Conservation (phyloP, 305 asterid species). For the Fraxinus sp. region DNA sequence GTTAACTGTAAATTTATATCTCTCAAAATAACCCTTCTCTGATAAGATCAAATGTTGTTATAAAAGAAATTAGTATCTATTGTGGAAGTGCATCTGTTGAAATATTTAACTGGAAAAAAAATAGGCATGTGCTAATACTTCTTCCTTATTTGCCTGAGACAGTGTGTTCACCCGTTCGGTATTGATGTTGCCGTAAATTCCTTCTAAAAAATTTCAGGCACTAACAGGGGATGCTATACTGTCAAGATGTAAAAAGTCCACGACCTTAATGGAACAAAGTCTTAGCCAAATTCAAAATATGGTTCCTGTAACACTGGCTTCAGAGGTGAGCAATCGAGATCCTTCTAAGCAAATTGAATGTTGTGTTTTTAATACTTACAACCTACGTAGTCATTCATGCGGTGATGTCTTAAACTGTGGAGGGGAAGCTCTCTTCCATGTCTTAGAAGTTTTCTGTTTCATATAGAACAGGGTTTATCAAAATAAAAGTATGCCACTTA, state of each 20-base stretch:
- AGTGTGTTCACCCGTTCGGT: not conserved
- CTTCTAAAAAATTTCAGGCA: slow-evolving; percentile 35
- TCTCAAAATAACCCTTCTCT: not conserved
- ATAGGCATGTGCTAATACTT: not conserved
- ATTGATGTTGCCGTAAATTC: not conserved
- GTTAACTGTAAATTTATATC: not conserved
- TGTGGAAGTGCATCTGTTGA: not conserved
- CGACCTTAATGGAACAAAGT: slow-evolving; percentile 40
- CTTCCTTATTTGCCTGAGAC: not conserved
- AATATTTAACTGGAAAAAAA: not conserved
- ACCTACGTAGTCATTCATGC: not conserved
- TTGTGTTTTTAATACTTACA: not conserved
- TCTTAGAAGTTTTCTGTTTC: not conserved
- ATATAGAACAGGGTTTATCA: not conserved
- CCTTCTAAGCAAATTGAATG: not conserved
- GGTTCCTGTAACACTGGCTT: slow-evolving; percentile 52
- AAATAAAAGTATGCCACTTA: not conserved
- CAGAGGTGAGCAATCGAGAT: slow-evolving; percentile 37
- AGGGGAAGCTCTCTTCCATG: not conserved
- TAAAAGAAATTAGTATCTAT: not conserved
- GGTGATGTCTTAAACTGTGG: not conserved
- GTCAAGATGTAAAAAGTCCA: slow-evolving; percentile 40
- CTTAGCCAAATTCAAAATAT: slow-evolving; percentile 36
- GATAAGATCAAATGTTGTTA: not conserved
- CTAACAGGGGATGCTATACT: slow-evolving; percentile 44